Conservation (phyloP, 2,329 filamentous ascomycete genomes). For the Alternaria gaisen region DNA sequence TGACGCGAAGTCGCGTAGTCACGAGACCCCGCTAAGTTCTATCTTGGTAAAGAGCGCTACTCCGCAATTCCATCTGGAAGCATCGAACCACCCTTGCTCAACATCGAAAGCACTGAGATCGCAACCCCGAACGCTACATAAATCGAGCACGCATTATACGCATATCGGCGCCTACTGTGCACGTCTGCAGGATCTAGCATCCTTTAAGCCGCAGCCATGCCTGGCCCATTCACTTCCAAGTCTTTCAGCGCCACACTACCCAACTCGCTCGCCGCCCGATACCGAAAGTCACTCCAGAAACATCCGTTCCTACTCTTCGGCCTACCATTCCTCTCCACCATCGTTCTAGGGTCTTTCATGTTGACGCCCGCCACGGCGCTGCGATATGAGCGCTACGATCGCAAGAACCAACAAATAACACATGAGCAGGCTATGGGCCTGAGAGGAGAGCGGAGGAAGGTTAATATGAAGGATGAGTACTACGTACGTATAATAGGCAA, state of each 20-base stretch:
- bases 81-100: constrained; percentile 11
- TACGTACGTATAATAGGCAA: constrained; percentile 67
- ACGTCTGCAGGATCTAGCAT: neutral
- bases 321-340: constrained; percentile 87
- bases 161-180: neutral
- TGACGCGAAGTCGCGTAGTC: constrained; percentile 34
- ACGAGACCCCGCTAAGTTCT: constrained; percentile 34
- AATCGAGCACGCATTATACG: neutral
- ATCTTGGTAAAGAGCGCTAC: constrained; percentile 20
- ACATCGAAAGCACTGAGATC: neutral
- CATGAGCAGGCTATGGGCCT: constrained; percentile 88
- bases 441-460: constrained; percentile 72
- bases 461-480: constrained; percentile 86
- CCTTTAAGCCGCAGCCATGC: constrained; percentile 25
- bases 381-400: constrained; percentile 91
- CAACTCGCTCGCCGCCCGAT: constrained; percentile 75
- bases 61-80: constrained; percentile 11
- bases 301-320: constrained; percentile 94
- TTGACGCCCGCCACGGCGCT: constrained; percentile 93
- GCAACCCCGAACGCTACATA: neutral
- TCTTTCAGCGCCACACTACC: constrained; percentile 65
- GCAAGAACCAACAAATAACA: constrained; percentile 84
- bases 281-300: constrained; percentile 76
- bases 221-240: constrained; percentile 70
- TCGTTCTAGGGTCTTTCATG: constrained; percentile 91